phyloP scores from a whole-genome alignment of 2,329 filamentous ascomycete genomes.

The Chaetoscypha palmicola region DNA sequence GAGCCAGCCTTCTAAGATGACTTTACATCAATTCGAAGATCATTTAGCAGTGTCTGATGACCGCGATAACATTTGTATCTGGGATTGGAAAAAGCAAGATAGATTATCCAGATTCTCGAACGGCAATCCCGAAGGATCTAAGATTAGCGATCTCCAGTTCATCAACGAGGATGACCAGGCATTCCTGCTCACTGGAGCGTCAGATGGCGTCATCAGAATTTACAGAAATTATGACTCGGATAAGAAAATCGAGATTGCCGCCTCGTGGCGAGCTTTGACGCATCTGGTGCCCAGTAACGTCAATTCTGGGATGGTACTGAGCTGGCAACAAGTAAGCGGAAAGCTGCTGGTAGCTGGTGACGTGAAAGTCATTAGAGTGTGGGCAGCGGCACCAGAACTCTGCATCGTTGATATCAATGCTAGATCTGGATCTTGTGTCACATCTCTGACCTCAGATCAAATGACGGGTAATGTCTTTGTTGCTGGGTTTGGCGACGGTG shows the following conservation, averaged over 20 bases:
- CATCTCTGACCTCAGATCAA: conserved; percentile 91
- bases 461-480: conserved; percentile 96
- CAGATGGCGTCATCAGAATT: conserved; percentile 87
- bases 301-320: conserved; percentile 92
- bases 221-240: conserved; percentile 86
- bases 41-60: conserved; percentile 92
- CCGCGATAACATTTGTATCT: conserved; percentile 80
- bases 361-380: conserved; percentile 89
- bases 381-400: conserved; percentile 90
- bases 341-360: conserved; percentile 93
- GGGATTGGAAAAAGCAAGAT: conserved; percentile 81
- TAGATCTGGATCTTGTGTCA: conserved; percentile 90
- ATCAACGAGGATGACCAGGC: conserved; percentile 98
- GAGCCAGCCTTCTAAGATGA: conserved; percentile 84
- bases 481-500: conserved; percentile 92
- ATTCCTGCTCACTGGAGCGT: conserved; percentile 88
- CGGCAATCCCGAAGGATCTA: conserved; percentile 83
- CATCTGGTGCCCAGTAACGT: conserved; percentile 91
- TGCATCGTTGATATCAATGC: conserved; percentile 92
- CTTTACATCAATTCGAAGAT: conserved; percentile 96
- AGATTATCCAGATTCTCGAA: conserved; percentile 84
- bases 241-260: conserved; percentile 73
- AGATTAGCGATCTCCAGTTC: conserved; percentile 90
- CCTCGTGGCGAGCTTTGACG: conserved; percentile 83
- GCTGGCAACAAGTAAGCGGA: conserved; percentile 98